Base-by-base conservation (phyloP, 495 filamentous ascomycete genomes). In the Hypoxylon lienhwacheense region DNA sequence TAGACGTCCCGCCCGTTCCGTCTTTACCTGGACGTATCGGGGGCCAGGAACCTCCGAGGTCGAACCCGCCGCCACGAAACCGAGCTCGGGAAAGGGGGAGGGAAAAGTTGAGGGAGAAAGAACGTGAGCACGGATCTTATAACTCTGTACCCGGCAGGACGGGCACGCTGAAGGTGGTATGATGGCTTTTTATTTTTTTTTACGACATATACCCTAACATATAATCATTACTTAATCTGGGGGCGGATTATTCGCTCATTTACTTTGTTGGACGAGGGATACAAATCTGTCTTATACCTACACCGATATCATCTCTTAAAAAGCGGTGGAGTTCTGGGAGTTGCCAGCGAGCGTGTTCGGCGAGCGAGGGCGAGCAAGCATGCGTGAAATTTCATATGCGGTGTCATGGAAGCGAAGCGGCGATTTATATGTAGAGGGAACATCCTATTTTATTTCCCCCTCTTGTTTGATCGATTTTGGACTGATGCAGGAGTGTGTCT, bases 161-260 rank as follows among this genome's bases (percentile, higher is more conserved):
- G 11, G 65, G 65, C n/a, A 67, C 65, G 3, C 31, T 67, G 16
- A 63, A 61, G 46, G 65, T 67, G 35, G 65, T 67, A 10, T 67
- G 40, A 65, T 35, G 14, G 8, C 35, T 29, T 28, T 26, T 26
- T 14, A 21, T 7, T 5, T 16, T 45, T 11, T 10, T 10, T 31
- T 31, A 17, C 8, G 8, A 31, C 17, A 20, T 32, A 45, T 8
- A 20, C 31, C 42, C n/a, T n/a, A 36, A 15, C 10, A 45, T 36
- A 32, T 53, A 60, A 50, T 47, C 33, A 32, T 31, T 51, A 47
- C 50, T 50, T 32, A 22, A 12, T 5, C 28, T 19, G 14, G 21
- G 16, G 41, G n/a, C 45, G 31, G n/a, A n/a, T n/a, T n/a, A n/a
- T n/a, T 36, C 35, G 24, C 50, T 6, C 24, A 49, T 41, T 49